Evolutionary conservation across 2,329 filamentous ascomycete species (phyloP), one percentile per base, ranked within the genome.

Genomic region (Colletotrichum incanum): DNA sequence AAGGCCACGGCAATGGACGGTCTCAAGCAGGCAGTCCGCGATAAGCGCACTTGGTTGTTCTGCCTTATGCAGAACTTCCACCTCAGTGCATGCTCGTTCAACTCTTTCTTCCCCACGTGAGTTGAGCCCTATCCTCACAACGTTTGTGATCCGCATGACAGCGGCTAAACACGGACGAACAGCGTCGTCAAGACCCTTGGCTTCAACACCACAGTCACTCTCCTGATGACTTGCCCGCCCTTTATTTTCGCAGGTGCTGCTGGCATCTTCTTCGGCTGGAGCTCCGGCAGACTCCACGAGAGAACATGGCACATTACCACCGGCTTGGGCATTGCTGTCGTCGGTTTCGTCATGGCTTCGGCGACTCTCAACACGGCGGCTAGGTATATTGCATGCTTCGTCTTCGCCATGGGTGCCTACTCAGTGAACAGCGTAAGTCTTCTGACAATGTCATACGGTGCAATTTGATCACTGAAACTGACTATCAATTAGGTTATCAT

Each of bases 41-140:
- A 90, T 71, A 85, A 84, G 74, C 82, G 86, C 64, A 84, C 87
- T 0, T 89, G 86, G 83, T 77, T 90, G 3, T 86, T 89, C 73
- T 84, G 84, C 6, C 79, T 89, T 45, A 89, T 89, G 86, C 86
- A 88, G 74, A 88, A 89, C 77, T 86, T 88, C 76, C 86, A 89
- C 76, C 78, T 89, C 16, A 86, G 84, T 1, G 86, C 87, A 1
- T 86, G 81, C 62, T 81, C 80, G 0, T 84, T 84, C 74, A 88
- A 84, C 71, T 83, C 84, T 0, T 89, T 89, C 79, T 83, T 83
- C 68, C 81, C 81, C 0, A 82, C 80, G 79, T 81, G 65, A 76
- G 78, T 77, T 2, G 23, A 18, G 5, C 43, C 18, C 4, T 2
- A 39, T 9, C 2, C 1, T 26, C 3, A 0, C 1, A 3, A 18